Percentiles rank a stretch among this genome's conserved stretches.
Conservation (phyloP, 345 rosid genomes). For the Eucalyptus albens region DNA sequence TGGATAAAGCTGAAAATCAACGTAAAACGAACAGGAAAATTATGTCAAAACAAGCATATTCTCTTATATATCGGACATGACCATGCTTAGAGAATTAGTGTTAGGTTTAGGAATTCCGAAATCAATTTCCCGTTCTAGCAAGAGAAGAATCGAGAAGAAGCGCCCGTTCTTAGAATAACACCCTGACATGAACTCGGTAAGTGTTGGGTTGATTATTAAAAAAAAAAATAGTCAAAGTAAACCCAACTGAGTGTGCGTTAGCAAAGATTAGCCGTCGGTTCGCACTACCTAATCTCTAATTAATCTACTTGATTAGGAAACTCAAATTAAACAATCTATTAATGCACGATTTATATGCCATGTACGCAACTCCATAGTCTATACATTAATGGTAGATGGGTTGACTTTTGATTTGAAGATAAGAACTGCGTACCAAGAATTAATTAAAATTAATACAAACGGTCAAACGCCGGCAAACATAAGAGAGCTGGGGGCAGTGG, state of each 20-base stretch:
- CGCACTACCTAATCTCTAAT: neutral
- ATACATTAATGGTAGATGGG: too few relatives aligned
- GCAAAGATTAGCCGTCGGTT: neutral
- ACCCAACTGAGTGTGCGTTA: neutral
- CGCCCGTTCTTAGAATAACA: neutral
- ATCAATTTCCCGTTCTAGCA: neutral
- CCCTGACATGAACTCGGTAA: neutral
- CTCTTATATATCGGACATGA: neutral
- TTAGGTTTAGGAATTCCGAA: neutral
- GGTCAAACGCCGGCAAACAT: too few relatives aligned
- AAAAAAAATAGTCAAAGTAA: neutral
- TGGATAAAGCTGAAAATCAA: neutral
- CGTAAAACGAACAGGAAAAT: neutral
- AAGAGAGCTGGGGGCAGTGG: too few relatives aligned
- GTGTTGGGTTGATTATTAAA: neutral
- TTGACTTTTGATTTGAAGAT: too few relatives aligned
- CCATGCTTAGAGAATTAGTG: neutral
- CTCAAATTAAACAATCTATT: neutral
- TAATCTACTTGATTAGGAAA: neutral
- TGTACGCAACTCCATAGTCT: too few relatives aligned
- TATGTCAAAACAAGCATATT: neutral
- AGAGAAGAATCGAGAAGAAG: neutral
- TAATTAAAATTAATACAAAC: too few relatives aligned
- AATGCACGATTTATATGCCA: neutral
- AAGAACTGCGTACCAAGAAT: too few relatives aligned